A percentile compares a stretch with the other conserved stretches of the same genome.
Evolutionary conservation across 2,329 filamentous ascomycete species (phyloP).

Genomic region (Huntiella moniliformis): DNA sequence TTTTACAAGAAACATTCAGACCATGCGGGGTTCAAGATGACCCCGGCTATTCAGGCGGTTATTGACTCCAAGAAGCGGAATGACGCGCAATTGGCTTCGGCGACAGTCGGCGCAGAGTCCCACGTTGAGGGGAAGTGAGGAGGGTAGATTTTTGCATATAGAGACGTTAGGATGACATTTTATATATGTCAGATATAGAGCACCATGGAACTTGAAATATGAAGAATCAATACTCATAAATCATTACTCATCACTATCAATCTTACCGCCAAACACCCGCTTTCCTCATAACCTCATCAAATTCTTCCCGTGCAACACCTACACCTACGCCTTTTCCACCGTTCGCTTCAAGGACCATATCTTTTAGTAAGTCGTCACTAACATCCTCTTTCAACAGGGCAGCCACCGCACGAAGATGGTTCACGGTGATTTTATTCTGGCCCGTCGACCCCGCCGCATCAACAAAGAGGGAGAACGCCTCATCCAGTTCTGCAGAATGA

Average conservation of each 20-base stretch:
- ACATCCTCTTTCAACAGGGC: conserved; percentile 69
- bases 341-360: conserved; percentile 94
- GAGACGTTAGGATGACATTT: too few species aligned
- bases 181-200: too few species aligned
- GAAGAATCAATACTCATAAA: neutral
- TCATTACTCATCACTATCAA: neutral
- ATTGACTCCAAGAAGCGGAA: conserved; percentile 34
- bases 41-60: conserved; percentile 38
- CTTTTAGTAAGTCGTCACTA: conserved; percentile 61
- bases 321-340: conserved; percentile 51
- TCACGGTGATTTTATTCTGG: conserved; percentile 49
- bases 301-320: conserved; percentile 62
- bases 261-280: conserved; percentile 60
- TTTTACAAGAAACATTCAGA: conserved; percentile 83
- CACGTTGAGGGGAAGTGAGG: too few species aligned
- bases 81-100: conserved; percentile 14
- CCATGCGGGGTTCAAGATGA: conserved; percentile 61
- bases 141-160: too few species aligned
- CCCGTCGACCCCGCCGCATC: conserved; percentile 20
- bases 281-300: conserved; percentile 67
- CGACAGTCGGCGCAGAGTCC: too few species aligned
- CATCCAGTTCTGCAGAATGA: conserved; percentile 50
- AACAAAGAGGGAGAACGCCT: conserved; percentile 69
- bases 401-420: conserved; percentile 61
- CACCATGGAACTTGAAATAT: too few species aligned